phyloP scores from a whole-genome alignment of 495 filamentous ascomycete genomes.

The Talaromyces trachyspermus region DNA sequence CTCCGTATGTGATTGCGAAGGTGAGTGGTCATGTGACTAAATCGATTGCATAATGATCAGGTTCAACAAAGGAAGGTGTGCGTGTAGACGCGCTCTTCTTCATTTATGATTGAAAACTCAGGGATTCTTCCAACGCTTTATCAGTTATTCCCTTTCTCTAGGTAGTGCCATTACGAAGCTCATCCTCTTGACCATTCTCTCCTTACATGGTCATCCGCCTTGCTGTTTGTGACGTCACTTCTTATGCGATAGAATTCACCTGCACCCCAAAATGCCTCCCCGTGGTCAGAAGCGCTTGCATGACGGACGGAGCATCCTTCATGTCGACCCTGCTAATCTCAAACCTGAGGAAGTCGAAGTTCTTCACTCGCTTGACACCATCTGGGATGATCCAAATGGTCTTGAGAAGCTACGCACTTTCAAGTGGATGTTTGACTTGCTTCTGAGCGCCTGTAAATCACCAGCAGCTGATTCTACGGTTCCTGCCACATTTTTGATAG shows the following conservation, averaged over 20 bases:
- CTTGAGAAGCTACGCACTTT: not conserved
- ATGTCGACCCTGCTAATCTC: not conserved
- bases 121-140: too few species aligned
- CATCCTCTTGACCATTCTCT: not conserved
- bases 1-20: too few species aligned
- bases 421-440: not conserved
- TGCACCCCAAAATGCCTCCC: not conserved
- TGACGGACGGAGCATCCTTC: not conserved
- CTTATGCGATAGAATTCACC: not conserved
- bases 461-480: not conserved
- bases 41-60: too few species aligned
- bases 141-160: too few species aligned
- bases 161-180: too few species aligned
- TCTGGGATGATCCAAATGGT: not conserved
- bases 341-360: not conserved
- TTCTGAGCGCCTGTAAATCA: not conserved
- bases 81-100: too few species aligned
- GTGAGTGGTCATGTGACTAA: too few species aligned
- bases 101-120: too few species aligned
- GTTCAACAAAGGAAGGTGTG: too few species aligned
- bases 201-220: not conserved
- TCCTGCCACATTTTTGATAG: not conserved
- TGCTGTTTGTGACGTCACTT: too few species aligned
- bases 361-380: slow-evolving; percentile 1
- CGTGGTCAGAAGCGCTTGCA: not conserved